phyloP scores from a whole-genome alignment of 208 protist genomes.

The Trypanosoma grayi region DNA sequence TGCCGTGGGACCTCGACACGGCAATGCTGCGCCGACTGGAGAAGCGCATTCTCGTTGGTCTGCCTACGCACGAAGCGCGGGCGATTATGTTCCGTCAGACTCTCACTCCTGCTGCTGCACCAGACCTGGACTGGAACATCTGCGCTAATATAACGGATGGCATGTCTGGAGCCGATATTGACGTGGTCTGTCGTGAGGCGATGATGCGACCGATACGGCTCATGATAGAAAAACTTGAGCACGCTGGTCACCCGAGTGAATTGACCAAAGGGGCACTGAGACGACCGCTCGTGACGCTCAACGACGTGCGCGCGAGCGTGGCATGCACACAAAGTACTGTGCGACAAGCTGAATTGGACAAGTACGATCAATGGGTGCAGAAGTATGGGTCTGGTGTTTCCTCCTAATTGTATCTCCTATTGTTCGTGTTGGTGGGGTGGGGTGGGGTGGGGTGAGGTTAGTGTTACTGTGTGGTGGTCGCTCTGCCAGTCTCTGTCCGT shows the following conservation, averaged over 20 bases:
- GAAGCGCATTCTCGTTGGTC: constrained; percentile 89
- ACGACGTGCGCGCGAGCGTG: constrained; percentile 78
- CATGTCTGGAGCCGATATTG: constrained; percentile 92
- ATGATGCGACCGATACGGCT: constrained; percentile 91
- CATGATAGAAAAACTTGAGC: constrained; percentile 79
- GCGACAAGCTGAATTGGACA: constrained; percentile 46
- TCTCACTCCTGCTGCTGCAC: constrained; percentile 24
- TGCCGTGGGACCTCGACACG: constrained; percentile 93
- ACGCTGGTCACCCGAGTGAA: constrained; percentile 17
- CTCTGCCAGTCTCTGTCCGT: too few relatives aligned
- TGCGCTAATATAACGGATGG: constrained; percentile 66
- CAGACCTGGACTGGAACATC: constrained; percentile 53
- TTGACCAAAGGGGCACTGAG: constrained; percentile 33
- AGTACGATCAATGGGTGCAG: constrained; percentile 67
- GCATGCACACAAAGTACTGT: constrained; percentile 82
- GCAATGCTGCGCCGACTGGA: constrained; percentile 91
- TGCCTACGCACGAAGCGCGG: constrained; percentile 74
- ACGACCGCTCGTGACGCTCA: constrained; percentile 54
- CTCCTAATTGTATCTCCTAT: constrained; percentile 23
- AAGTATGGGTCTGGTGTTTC: constrained; percentile 84
- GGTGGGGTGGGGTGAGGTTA: too few relatives aligned
- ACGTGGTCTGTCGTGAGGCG: constrained; percentile 88
- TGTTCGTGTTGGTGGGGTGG: constrained; percentile 15
- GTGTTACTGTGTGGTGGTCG: not conserved
- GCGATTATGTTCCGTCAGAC: constrained; percentile 65